Evolutionary conservation across 140 eudicot species (phyloP), one percentile per base, ranked within the genome.

Genomic region (Oenanthe javanica): DNA sequence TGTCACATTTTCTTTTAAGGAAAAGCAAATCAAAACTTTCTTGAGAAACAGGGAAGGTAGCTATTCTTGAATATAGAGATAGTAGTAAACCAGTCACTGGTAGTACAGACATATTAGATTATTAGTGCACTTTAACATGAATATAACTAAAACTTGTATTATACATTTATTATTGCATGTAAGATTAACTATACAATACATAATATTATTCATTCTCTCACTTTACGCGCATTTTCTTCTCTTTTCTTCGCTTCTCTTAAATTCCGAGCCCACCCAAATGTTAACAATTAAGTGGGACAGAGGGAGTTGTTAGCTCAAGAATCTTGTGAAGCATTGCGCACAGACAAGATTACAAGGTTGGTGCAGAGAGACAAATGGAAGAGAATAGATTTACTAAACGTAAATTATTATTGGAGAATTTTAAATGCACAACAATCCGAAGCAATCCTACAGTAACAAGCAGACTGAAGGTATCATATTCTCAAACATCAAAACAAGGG

Each of bases 11-110:
- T 77, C 21, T 71, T 51, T 8, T 51, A n/a, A 55, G 38, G 10
- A 25, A 77, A 57, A 72, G 71, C 23, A 76, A 31, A 15, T 43
- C 57, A 66, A 48, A 21, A 72, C 71, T 84, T 84, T 61, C 90
- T 83, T 84, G 83, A 79, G 80, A 38, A 72, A 23, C 64, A 80
- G 82, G 90, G 84, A 87, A 84, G 79, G 86, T 75, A 67, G 72
- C 18, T 81, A 87, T 84, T 77, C 90, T 75, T 64, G 66, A 40
- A 71, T n/a, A 9, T 23, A 61, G 13, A 61, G 13, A 61, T n/a
- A 6, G 38, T 23, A 21, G 70, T 23, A 61, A 15, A 21, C 31
- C 8, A 61, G 45, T 42, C 45, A 42, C 4, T 42, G 4, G 4
- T 61, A 61, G 36, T 2, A 61, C 69, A 61, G 3, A 63, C 70